Conservation (phyloP, 495 filamentous ascomycete genomes). For the Friedmanniomyces simplex region DNA sequence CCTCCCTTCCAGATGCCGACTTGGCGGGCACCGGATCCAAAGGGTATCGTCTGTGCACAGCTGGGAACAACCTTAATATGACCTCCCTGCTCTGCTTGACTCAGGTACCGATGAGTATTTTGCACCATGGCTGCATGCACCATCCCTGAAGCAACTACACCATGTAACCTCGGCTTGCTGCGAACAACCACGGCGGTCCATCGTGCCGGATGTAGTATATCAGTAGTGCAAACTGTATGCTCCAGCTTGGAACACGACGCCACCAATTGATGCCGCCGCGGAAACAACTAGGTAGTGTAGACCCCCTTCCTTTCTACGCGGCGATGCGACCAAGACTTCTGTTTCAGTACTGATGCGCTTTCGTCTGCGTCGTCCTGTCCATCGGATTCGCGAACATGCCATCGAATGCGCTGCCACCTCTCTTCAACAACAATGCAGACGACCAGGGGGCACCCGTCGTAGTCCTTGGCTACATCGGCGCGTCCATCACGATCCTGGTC, state of each 20-base stretch:
- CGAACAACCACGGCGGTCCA: neutral
- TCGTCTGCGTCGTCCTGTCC: neutral
- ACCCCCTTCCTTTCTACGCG: neutral
- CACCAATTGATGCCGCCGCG: no score
- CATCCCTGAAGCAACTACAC: neutral
- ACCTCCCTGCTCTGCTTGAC: neutral
- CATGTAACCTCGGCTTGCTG: neutral
- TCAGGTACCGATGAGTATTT: neutral
- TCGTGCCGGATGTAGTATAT: neutral
- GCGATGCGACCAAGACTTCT: no score
- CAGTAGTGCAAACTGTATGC: neutral
- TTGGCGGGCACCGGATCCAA: neutral
- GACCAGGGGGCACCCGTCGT: neutral
- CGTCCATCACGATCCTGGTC: conserved; percentile 1
- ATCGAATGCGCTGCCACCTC: neutral
- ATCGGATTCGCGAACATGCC: neutral
- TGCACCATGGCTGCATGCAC: neutral
- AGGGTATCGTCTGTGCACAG: neutral
- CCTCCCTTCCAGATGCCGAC: neutral
- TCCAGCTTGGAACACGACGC: neutral
- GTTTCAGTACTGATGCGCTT: neutral
- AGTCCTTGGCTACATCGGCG: neutral
- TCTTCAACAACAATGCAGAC: neutral
- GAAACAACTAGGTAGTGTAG: neutral
- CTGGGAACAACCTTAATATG: neutral